Conservation (phyloP, 2,329 filamentous ascomycete genomes). For the Colletotrichum scovillei region DNA sequence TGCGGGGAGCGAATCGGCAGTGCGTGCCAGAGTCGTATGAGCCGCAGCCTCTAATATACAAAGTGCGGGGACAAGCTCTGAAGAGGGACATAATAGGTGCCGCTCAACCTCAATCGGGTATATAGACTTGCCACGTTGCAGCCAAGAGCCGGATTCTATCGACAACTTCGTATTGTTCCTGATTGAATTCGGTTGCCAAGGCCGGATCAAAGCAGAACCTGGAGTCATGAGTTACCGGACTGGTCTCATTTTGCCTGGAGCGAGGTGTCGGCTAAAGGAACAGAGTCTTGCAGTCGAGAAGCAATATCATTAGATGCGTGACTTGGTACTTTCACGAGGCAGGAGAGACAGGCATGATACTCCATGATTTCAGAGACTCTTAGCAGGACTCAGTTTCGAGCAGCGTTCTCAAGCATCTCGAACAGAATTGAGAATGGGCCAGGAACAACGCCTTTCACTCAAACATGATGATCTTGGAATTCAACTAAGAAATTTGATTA, state of each 20-base stretch:
- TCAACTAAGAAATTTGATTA: too few relatives aligned
- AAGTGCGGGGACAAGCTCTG: constrained; percentile 5
- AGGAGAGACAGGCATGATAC: too few relatives aligned
- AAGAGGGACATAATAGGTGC: not conserved
- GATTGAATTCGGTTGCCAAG: not conserved
- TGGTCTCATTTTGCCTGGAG: not conserved
- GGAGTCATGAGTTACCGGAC: not conserved
- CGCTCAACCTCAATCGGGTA: not conserved
- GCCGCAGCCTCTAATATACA: not conserved
- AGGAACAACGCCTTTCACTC: too few relatives aligned
- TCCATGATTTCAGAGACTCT: too few relatives aligned
- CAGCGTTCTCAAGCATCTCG: too few relatives aligned
- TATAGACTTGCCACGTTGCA: not conserved
- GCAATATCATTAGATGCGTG: too few relatives aligned
- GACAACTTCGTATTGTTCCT: not conserved
- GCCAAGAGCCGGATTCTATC: constrained; percentile 1
- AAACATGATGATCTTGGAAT: too few relatives aligned
- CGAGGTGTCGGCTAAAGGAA: not conserved
- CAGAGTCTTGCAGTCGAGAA: not conserved
- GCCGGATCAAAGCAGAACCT: not conserved
- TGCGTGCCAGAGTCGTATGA: not conserved
- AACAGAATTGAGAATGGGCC: too few relatives aligned
- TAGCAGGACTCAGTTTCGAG: too few relatives aligned
- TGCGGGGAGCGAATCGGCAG: constrained; percentile 13
- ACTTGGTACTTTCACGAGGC: too few relatives aligned